Conservation (phyloP, 2,329 filamentous ascomycete genomes). For the Venturia nashicola region DNA sequence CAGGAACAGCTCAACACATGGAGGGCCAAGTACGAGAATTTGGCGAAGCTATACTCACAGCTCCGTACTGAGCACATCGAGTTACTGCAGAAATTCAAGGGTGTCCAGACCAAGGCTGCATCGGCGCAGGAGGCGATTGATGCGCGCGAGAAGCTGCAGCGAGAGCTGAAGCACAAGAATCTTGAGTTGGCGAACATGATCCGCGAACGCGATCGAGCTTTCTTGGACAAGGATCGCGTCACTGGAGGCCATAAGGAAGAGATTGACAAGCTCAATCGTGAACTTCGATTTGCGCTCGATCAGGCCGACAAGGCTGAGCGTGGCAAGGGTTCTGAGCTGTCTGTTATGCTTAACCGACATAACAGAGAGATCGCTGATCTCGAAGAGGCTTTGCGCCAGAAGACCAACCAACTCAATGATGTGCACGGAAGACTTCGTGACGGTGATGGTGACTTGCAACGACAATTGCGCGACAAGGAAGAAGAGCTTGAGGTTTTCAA, state of each 20-base stretch:
- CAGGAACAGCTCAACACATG: conserved; percentile 98
- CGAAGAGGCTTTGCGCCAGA: conserved; percentile 79
- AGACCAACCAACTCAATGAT: conserved; percentile 78
- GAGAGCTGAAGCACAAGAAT: conserved; percentile 98
- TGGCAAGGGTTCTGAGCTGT: conserved; percentile 88
- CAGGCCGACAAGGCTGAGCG: conserved; percentile 85
- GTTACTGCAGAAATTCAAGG: conserved; percentile 90
- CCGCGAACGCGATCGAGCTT: conserved; percentile 79
- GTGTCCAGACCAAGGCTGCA: conserved; percentile 88
- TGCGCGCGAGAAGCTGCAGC: conserved; percentile 83
- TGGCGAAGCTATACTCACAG: conserved; percentile 96
- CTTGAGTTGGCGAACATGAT: conserved; percentile 99
- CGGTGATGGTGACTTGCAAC: conserved; percentile 74
- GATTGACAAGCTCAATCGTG: conserved; percentile 84
- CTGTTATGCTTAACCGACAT: conserved; percentile 87
- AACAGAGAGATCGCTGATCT: conserved; percentile 96
- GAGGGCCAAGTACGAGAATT: conserved; percentile 90
- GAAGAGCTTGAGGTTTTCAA: conserved; percentile 98
- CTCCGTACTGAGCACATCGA: conserved; percentile 90
- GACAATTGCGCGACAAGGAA: conserved; percentile 81
- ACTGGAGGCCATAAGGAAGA: conserved; percentile 83
- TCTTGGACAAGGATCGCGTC: conserved; percentile 86
- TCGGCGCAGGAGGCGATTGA: conserved; percentile 97
- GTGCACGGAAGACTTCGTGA: conserved; percentile 66
- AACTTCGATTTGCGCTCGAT: conserved; percentile 83